These are phyloP conservation scores for Areca catechu DNA, from an alignment of 176 grass and related monocot genomes.

Conservation along the genomic window DNA sequence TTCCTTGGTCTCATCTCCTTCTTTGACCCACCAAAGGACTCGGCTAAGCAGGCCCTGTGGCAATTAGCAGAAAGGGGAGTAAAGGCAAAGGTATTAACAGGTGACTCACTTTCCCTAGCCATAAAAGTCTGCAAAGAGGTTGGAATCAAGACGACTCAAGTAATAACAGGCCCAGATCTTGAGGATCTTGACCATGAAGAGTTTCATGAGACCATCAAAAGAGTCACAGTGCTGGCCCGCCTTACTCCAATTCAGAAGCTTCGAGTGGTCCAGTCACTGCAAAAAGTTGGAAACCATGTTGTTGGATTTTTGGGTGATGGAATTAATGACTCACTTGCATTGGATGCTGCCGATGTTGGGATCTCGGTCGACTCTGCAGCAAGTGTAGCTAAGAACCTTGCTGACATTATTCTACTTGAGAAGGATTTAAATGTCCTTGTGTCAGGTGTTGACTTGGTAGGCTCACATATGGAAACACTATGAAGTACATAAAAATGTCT, in stretches of 20 bases:
- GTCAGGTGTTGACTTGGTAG: constrained; percentile 27
- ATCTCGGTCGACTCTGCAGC: constrained; percentile 37
- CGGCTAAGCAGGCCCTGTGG: constrained; percentile 27
- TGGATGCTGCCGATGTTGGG: constrained; percentile 36
- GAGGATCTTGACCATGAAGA: constrained; percentile 19
- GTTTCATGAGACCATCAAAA: constrained; percentile 29
- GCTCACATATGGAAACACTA: constrained; percentile 38
- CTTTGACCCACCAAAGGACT: constrained; percentile 35
- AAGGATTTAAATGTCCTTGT: constrained; percentile 42
- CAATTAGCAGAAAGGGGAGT: constrained; percentile 33
- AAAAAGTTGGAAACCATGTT: constrained; percentile 33
- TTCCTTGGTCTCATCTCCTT: constrained; percentile 37
- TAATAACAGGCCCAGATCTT: constrained; percentile 25
- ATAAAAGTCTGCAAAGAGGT: constrained; percentile 39
- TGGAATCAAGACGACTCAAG: constrained; percentile 29
- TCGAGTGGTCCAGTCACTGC: constrained; percentile 29
- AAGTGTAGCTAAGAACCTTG: constrained; percentile 27
- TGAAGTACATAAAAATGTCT: constrained; percentile 43
- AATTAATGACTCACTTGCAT: constrained; percentile 37
- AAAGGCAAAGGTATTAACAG: constrained; percentile 35
- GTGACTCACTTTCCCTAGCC: constrained; percentile 30
- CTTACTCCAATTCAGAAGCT: constrained; percentile 38
- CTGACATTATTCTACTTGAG: constrained; percentile 36
- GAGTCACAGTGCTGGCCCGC: constrained; percentile 30
- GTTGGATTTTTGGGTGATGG: constrained; percentile 37